Evolutionary conservation across 768 basidiomycete genomes (phyloP).

Genomic region (Amanita muscaria): DNA sequence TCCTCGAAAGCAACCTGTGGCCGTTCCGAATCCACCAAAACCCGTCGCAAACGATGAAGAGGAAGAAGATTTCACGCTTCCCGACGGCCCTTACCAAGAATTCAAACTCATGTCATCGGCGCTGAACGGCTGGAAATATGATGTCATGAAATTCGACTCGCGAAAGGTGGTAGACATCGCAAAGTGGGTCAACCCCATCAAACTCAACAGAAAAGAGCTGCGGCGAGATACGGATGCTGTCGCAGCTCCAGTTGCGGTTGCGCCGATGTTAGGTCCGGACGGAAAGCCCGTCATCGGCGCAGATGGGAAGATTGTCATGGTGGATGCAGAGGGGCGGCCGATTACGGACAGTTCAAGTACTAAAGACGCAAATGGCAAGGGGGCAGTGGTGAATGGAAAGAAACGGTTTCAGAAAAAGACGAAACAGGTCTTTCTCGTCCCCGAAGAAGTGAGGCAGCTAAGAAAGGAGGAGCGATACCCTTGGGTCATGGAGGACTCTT

Average conservation of each 20-base stretch:
- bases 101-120: constrained; percentile 73
- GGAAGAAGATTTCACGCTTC: constrained; percentile 43
- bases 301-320: constrained; percentile 75
- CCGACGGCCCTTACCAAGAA: constrained; percentile 63
- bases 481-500: constrained; percentile 85
- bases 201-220: constrained; percentile 81
- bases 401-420: constrained; percentile 81
- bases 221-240: constrained; percentile 35
- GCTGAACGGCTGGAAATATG: constrained; percentile 84
- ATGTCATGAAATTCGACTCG: constrained; percentile 86
- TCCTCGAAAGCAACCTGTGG: constrained; percentile 30
- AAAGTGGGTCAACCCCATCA: constrained; percentile 66
- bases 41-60: constrained; percentile 40
- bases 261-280: constrained; percentile 72
- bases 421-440: constrained; percentile 70
- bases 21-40: constrained; percentile 34
- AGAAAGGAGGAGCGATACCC: constrained; percentile 83
- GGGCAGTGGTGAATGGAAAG: constrained; percentile 36
- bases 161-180: constrained; percentile 63
- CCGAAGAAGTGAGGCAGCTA: constrained; percentile 69
- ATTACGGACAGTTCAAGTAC: constrained; percentile 33
- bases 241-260: constrained; percentile 42
- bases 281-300: constrained; percentile 76
- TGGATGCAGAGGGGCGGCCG: constrained; percentile 68
- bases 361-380: constrained; percentile 36